Base-by-base conservation (phyloP, 2,329 filamentous ascomycete species). In the Penicillium occitanis region DNA sequence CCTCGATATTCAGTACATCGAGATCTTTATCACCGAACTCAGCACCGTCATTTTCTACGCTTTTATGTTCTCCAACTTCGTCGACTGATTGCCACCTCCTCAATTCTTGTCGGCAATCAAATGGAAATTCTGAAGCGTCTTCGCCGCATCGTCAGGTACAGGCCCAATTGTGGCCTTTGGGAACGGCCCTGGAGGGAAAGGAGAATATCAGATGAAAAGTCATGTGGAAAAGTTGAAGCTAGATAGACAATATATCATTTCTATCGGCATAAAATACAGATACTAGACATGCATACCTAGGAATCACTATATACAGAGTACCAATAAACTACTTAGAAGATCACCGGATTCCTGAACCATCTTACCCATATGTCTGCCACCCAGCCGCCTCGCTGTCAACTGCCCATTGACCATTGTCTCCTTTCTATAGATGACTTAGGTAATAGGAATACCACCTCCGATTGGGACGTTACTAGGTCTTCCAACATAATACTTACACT, bases 11-110 rank as follows among this genome's bases (percentile, higher is more conserved):
- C 83, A 85, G 69, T 85, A 85, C 70, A 67, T 85, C 42, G 85
- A 82, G 83, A 83, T 85, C 68, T 85, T 85, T 74, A 74, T 84
- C 46, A 74, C 82, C 53, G 83, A 85, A 70, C 84, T 85, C 68
- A 82, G 82, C 25, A 83, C 82, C 2, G 74, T 85, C 33, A 70
- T 78, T n/a, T 77, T 85, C 28, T 85, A 85, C 69, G 74, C 77
- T 1, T 71, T 83, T 64, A 76, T 84, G 70, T 84, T 82, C 71
- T 84, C 68, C 80, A 83, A 63, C 74, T 84, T 0, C 80, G 81
- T 7, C 78, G 75, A 22, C 79, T 79, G 25, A 80, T 85, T 40
- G 72, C 75, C 40, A 74, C 75, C 40, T 78, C 77, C 0, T 68
- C 75, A 2, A 77, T 75, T 51, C 72, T 79, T 13, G 64, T 44